phyloP scores from a whole-genome alignment of 1,284 basidiomycete species.

The Earliella scabrosa region DNA sequence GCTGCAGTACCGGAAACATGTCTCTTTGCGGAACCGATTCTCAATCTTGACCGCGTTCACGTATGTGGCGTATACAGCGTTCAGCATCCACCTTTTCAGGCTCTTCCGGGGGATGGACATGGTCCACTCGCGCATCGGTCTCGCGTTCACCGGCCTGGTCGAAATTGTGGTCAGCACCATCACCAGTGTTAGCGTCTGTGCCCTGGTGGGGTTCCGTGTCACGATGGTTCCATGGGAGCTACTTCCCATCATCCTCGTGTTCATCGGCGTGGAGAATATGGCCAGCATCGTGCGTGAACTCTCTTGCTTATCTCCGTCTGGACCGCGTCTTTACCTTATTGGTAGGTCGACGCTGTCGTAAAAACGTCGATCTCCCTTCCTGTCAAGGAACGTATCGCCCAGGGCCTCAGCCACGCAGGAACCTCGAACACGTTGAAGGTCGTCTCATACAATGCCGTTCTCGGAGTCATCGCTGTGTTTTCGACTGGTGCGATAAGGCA shows the following conservation, averaged over 20 bases:
- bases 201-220: conserved; percentile 82
- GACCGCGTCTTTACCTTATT: conserved; percentile 3
- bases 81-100: conserved; percentile 80
- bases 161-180: conserved; percentile 92
- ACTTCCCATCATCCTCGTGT: conserved; percentile 92
- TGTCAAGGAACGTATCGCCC: conserved; percentile 91
- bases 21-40: conserved; percentile 38
- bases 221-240: conserved; percentile 91
- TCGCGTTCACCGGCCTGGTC: conserved; percentile 92
- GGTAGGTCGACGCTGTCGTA: conserved; percentile 85
- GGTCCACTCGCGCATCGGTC: conserved; percentile 90
- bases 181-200: conserved; percentile 91
- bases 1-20: conserved; percentile 55
- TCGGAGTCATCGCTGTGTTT: conserved; percentile 80
- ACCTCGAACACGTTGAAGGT: conserved; percentile 93
- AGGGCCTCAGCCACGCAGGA: conserved; percentile 87
- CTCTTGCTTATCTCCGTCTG: conserved; percentile 2
- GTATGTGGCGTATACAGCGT: conserved; percentile 79
- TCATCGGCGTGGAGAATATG: conserved; percentile 98
- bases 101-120: conserved; percentile 81
- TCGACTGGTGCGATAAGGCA: conserved; percentile 86
- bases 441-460: conserved; percentile 83
- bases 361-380: conserved; percentile 89
- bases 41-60: conserved; percentile 74
- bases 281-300: conserved; percentile 76